phyloP scores from a whole-genome alignment of 139 green algal species.

The Edaphochlamys debaryana region DNA sequence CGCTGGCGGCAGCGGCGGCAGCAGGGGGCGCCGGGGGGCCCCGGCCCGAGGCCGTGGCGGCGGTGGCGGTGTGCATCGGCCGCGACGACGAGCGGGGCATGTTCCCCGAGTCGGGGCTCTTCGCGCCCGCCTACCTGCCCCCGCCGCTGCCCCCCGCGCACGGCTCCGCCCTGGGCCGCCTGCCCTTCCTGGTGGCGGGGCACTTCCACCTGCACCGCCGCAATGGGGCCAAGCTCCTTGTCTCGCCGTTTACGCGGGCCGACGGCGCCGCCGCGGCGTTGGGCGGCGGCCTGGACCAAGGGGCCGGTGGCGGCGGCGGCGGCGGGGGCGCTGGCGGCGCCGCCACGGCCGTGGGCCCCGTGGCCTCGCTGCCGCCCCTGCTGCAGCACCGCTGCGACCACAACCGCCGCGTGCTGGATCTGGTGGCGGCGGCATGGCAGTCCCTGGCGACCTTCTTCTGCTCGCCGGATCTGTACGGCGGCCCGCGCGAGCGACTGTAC shows the following conservation, averaged over 20 bases:
- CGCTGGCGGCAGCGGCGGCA: background rate
- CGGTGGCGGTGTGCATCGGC: slow-evolving; percentile 31
- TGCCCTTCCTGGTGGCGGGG: slow-evolving; percentile 48
- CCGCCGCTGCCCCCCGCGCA: background rate
- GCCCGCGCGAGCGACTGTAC: slow-evolving; percentile 36
- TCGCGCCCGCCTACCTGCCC: slow-evolving; percentile 8
- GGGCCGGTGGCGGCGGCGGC: background rate
- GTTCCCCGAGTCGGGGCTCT: slow-evolving; percentile 4
- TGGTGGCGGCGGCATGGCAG: slow-evolving; percentile 15
- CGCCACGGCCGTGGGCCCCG: too few species aligned
- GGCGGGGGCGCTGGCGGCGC: background rate
- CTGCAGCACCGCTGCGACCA: slow-evolving; percentile 29
- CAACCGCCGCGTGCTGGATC: slow-evolving; percentile 54
- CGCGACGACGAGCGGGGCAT: slow-evolving; percentile 5
- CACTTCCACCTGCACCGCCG: slow-evolving; percentile 33
- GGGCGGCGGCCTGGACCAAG: background rate
- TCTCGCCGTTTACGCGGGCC: background rate
- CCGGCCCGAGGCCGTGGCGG: slow-evolving; percentile 16
- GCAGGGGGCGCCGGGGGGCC: background rate
- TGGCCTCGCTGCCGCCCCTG: slow-evolving; percentile 25
- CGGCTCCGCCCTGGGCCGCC: slow-evolving; percentile 9
- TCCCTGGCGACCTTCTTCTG: slow-evolving; percentile 21
- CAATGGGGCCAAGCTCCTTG: slow-evolving; percentile 11
- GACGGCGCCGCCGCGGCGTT: background rate
- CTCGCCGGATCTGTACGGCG: slow-evolving; percentile 5